A percentile compares a stretch with the other conserved stretches of the same genome.
Conservation (phyloP, 1,139 yeast species). For the Scheffersomyces segobiensis region DNA sequence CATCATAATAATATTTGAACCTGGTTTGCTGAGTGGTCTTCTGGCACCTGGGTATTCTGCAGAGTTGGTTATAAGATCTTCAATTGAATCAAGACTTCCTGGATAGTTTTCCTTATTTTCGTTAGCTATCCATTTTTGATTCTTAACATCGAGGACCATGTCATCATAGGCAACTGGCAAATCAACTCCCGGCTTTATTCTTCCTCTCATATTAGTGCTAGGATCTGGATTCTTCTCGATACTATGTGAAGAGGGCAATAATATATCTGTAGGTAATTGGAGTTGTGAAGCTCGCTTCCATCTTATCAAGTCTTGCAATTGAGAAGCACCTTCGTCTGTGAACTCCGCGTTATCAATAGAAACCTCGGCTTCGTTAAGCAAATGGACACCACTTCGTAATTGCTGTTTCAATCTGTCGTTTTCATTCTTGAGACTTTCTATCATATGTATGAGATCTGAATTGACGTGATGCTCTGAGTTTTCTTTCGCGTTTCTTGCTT, state of each 20-base stretch:
- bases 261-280: conserved; percentile 17
- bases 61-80: conserved; percentile 34
- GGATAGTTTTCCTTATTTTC: conserved; percentile 28
- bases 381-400: conserved; percentile 6
- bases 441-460: neutral
- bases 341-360: conserved; percentile 25
- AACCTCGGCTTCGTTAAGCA: conserved; percentile 12
- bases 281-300: conserved; percentile 46
- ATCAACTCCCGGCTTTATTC: conserved; percentile 34
- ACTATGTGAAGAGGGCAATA: conserved; percentile 10
- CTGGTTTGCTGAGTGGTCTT: conserved; percentile 4
- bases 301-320: conserved; percentile 25
- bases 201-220: conserved; percentile 23
- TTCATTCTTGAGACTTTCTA: conserved; percentile 14
- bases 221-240: conserved; percentile 11
- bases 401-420: conserved; percentile 15
- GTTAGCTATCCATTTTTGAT: conserved; percentile 38
- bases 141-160: conserved; percentile 40
- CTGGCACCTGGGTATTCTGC: conserved; percentile 11
- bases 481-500: neutral
- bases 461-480: neutral
- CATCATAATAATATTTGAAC: conserved; percentile 2
- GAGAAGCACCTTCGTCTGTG: conserved; percentile 20
- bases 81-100: conserved; percentile 45
- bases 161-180: conserved; percentile 40